These are phyloP conservation scores for Zostera marina DNA, from an alignment of 116 monocot species.

Conservation along the genomic window DNA sequence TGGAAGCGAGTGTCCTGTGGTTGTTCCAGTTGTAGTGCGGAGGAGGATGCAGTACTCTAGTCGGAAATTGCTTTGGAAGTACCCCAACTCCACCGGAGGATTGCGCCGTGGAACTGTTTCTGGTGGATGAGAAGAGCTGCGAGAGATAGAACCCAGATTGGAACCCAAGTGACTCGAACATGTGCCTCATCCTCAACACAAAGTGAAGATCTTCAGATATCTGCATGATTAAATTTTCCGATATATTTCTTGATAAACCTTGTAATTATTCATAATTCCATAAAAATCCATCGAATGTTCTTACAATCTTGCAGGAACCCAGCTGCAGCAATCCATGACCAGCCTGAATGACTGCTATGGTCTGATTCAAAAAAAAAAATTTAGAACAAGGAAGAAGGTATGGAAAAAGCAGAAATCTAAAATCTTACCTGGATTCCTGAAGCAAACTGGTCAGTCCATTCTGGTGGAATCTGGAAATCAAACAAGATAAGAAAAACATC, in stretches of 20 bases:
- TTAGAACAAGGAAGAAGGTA: not conserved
- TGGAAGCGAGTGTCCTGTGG: constrained; percentile 4
- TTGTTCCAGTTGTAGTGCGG: constrained; percentile 33
- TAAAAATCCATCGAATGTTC: too few species aligned
- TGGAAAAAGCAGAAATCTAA: not conserved
- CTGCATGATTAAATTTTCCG: too few species aligned
- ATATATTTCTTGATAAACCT: too few species aligned
- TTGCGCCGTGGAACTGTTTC: constrained; percentile 16
- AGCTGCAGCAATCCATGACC: constrained; percentile 95
- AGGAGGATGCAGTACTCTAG: constrained; percentile 14
- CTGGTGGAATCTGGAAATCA: constrained; percentile 74
- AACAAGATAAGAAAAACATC: not conserved
- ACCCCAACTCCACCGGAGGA: not conserved
- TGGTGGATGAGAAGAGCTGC: constrained; percentile 68
- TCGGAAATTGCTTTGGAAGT: constrained; percentile 17
- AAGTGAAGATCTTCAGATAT: constrained; percentile 95
- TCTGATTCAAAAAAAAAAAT: constrained; percentile 20
- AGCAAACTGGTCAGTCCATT: constrained; percentile 96
- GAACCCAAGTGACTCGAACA: constrained; percentile 85
- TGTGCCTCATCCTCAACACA: constrained; percentile 93
- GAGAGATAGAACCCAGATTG: constrained; percentile 97
- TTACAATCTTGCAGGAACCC: constrained; percentile 95
- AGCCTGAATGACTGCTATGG: constrained; percentile 92
- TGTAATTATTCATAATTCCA: too few species aligned
- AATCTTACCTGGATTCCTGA: constrained; percentile 68